phyloP scores from a whole-genome alignment of 495 filamentous ascomycete genomes.

The Penicillium roqueforti region DNA sequence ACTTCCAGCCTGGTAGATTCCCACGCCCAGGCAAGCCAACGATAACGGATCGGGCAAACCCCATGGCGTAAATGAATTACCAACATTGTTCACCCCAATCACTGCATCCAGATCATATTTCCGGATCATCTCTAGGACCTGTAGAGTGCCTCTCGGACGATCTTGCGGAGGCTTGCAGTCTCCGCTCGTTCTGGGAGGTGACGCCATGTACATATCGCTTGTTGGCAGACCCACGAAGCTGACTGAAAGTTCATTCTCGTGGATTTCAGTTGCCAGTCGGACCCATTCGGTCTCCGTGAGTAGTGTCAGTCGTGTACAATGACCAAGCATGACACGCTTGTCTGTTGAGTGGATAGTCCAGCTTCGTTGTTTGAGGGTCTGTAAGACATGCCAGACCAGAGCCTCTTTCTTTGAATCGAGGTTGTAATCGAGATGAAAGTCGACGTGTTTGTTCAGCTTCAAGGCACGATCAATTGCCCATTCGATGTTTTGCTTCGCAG shows the following conservation, averaged over 20 bases:
- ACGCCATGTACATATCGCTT: constrained; percentile 73
- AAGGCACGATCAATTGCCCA: constrained; percentile 56
- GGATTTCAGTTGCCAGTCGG: constrained; percentile 41
- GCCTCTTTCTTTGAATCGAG: constrained; percentile 46
- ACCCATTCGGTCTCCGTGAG: constrained; percentile 49
- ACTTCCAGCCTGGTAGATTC: constrained; percentile 64
- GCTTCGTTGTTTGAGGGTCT: constrained; percentile 39
- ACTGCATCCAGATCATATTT: constrained; percentile 55
- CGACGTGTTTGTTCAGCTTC: constrained; percentile 52
- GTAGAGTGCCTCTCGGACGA: constrained; percentile 55
- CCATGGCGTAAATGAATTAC: constrained; percentile 73
- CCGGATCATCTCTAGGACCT: constrained; percentile 59
- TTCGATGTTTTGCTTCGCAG: constrained; percentile 54
- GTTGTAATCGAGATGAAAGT: constrained; percentile 74
- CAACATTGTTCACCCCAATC: constrained; percentile 71
- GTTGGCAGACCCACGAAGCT: constrained; percentile 69
- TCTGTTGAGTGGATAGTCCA: constrained; percentile 39
- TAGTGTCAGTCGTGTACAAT: constrained; percentile 65
- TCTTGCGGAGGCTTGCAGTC: constrained; percentile 16
- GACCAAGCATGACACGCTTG: constrained; percentile 59
- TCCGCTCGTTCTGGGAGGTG: constrained; percentile 31
- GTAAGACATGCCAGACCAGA: constrained; percentile 51
- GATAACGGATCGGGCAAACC: constrained; percentile 66
- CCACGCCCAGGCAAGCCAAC: constrained; percentile 60
- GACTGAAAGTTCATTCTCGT: constrained; percentile 49